Evolutionary conservation across 2,329 filamentous ascomycete genomes (phyloP).

Genomic region (Penicillium sp.): DNA sequence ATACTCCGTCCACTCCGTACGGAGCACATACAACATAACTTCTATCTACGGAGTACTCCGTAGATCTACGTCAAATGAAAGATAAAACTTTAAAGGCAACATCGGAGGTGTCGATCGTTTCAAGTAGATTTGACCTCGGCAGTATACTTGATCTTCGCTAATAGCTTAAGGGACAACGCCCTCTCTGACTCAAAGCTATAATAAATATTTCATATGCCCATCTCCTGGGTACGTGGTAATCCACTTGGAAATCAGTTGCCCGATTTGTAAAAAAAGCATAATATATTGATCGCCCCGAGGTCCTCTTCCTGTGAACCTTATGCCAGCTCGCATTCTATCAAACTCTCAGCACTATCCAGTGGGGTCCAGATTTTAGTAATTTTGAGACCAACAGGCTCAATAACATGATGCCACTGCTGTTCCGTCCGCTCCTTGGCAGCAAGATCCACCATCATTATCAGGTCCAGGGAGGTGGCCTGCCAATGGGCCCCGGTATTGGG

Average conservation of each 20-base stretch:
- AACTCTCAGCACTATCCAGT: not conserved
- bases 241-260: not conserved
- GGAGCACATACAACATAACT: too few species aligned
- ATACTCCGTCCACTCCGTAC: too few species aligned
- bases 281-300: not conserved
- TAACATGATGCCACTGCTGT: slow-evolving; percentile 26
- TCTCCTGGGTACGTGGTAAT: too few species aligned
- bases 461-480: slow-evolving; percentile 28
- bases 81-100: too few species aligned
- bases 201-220: too few species aligned
- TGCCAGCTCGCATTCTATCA: not conserved
- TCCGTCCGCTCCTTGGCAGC: slow-evolving; percentile 31
- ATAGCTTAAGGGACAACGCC: too few species aligned
- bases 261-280: not conserved
- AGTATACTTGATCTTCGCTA: too few species aligned
- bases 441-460: slow-evolving; percentile 33
- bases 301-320: not conserved
- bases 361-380: slow-evolving; percentile 4
- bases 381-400: slow-evolving; percentile 11
- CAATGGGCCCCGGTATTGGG: slow-evolving; percentile 28
- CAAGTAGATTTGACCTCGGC: too few species aligned
- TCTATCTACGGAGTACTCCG: too few species aligned
- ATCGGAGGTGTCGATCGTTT: too few species aligned
- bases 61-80: too few species aligned
- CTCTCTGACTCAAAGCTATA: too few species aligned